phyloP scores from a whole-genome alignment of 2,329 filamentous ascomycete genomes.

The Fusarium xylarioides region DNA sequence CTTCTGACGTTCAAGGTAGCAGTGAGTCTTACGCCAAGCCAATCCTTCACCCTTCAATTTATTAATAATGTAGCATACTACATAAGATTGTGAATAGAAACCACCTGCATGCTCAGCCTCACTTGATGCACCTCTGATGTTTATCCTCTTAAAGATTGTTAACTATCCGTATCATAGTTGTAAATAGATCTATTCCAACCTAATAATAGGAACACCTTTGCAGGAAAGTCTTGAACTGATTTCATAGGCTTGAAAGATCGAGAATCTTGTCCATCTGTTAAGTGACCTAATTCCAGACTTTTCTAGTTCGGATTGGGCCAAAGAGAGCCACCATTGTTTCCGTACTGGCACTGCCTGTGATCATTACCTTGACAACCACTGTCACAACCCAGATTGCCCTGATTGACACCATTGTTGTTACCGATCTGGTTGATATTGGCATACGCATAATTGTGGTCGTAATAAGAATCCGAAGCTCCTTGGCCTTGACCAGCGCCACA shows the following conservation, averaged over 20 bases:
- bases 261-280: background rate
- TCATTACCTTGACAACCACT: background rate
- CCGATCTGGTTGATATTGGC: background rate
- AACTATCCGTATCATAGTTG: rapidly evolving
- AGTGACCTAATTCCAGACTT: background rate
- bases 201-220: rapidly evolving
- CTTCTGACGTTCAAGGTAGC: background rate
- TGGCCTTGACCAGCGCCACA: background rate
- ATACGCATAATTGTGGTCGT: background rate
- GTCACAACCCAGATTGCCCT: background rate
- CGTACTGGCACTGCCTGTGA: background rate
- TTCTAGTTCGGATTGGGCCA: background rate
- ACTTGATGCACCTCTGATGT: background rate
- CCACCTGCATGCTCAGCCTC: background rate
- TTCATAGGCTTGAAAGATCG: background rate
- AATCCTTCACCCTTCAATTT: background rate
- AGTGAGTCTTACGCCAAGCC: background rate
- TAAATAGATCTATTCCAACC: rapidly evolving
- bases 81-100: background rate
- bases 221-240: rapidly evolving
- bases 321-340: background rate
- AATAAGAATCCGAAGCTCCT: background rate
- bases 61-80: background rate
- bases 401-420: background rate
- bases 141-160: background rate